Conservation (phyloP, 805 yeast species). For the Hanseniaspora thailandica region DNA sequence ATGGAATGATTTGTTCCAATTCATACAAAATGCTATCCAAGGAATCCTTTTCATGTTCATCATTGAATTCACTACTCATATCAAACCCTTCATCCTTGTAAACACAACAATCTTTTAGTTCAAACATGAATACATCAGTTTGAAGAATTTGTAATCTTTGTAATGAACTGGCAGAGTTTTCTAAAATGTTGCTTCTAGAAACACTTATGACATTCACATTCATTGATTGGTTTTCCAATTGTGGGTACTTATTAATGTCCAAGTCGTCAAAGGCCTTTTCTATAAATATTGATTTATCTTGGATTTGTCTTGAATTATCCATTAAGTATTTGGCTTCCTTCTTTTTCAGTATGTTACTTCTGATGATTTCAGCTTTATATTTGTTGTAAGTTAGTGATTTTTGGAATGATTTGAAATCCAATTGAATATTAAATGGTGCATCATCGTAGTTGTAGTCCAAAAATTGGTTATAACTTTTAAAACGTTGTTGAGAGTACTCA, state of each 20-base stretch:
- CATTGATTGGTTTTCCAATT: conserved; percentile 10
- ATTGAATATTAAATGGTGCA: not conserved
- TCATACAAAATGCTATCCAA: not conserved
- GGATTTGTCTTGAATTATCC: not conserved
- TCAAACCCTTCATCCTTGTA: not conserved
- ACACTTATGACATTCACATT: conserved; percentile 23
- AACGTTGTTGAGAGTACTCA: not conserved
- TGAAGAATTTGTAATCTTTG: conserved; percentile 22
- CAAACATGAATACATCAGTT: conserved; percentile 24
- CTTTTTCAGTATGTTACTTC: not conserved
- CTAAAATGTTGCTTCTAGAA: conserved; percentile 19
- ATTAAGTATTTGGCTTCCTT: not conserved
- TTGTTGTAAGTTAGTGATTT: not conserved
- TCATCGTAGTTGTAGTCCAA: not conserved
- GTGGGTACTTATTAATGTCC: not conserved
- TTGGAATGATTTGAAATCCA: conserved; percentile 3
- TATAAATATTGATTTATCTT: not conserved
- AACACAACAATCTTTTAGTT: conserved; percentile 9
- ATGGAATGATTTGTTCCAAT: conserved; percentile 9
- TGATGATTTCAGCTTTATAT: conserved; percentile 1
- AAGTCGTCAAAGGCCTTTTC: not conserved
- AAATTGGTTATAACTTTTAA: not conserved
- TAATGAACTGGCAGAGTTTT: conserved; percentile 18
- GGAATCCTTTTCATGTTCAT: not conserved
- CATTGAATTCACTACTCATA: not conserved